Conservation (phyloP, 2,329 filamentous ascomycete genomes). For the Penicillium verrucosum region DNA sequence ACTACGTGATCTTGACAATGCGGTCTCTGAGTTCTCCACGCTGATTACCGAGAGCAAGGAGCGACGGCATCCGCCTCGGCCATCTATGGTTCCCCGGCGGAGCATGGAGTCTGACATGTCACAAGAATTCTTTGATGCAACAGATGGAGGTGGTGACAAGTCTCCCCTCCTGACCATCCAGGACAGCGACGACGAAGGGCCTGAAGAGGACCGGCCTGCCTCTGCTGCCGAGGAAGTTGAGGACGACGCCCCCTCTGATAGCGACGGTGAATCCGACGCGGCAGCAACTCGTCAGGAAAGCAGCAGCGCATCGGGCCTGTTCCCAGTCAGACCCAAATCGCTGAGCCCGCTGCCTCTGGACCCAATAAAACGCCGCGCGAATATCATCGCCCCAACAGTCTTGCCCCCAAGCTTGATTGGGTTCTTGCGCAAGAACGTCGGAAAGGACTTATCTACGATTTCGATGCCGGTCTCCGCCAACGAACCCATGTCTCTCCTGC, state of each 20-base stretch:
- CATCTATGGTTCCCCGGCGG: slow-evolving; percentile 55
- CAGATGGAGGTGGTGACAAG: slow-evolving; percentile 55
- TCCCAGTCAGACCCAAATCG: slow-evolving; percentile 71
- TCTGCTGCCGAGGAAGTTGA: slow-evolving; percentile 44
- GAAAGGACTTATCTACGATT: slow-evolving; percentile 94
- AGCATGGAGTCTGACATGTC: slow-evolving; percentile 79
- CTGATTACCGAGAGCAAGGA: slow-evolving; percentile 77
- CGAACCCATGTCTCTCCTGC: slow-evolving; percentile 82
- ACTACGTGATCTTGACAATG: slow-evolving; percentile 78
- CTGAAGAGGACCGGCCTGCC: slow-evolving; percentile 30
- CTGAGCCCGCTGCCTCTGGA: slow-evolving; percentile 74
- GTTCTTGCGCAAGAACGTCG: slow-evolving; percentile 94
- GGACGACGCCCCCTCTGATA: slow-evolving; percentile 62
- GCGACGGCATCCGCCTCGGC: slow-evolving; percentile 58
- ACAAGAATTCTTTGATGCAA: slow-evolving; percentile 94
- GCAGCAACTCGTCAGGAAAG: slow-evolving; percentile 37
- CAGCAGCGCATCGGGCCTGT: slow-evolving; percentile 53
- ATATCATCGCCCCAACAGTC: slow-evolving; percentile 70
- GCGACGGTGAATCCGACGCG: slow-evolving; percentile 50
- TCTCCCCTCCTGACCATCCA: slow-evolving; percentile 74
- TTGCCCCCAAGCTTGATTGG: slow-evolving; percentile 87
- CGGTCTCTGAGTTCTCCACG: slow-evolving; percentile 75
- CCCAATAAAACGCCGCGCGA: slow-evolving; percentile 62
- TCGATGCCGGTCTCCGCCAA: slow-evolving; percentile 97
- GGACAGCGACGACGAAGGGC: slow-evolving; percentile 66